A percentile compares a stretch with the other conserved stretches of the same genome.
Conservation (phyloP, 2,329 filamentous ascomycete genomes). For the Basipetospora chlamydospora region DNA sequence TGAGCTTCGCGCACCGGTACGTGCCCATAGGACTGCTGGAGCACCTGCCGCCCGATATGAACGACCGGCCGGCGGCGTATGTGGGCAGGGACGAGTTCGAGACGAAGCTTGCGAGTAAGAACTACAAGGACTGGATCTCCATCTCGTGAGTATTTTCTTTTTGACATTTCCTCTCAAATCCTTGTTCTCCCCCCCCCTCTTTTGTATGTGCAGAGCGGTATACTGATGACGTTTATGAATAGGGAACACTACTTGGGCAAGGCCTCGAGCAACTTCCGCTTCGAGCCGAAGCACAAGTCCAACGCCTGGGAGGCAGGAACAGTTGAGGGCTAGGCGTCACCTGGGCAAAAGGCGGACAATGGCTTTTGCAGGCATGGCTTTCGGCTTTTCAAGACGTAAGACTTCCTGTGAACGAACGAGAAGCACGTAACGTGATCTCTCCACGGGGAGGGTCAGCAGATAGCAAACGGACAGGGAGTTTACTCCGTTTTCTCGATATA, state of each 20-base stretch:
- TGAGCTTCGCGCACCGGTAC: constrained; percentile 88
- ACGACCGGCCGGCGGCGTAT: constrained; percentile 78
- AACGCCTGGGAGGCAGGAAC: constrained; percentile 81
- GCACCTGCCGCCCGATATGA: constrained; percentile 71
- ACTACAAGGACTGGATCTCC: constrained; percentile 98
- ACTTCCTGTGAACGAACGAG: no score
- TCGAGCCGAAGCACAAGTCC: constrained; percentile 95
- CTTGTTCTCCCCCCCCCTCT: background rate
- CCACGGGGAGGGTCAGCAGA: no score
- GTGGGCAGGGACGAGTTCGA: constrained; percentile 79
- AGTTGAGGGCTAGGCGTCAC: constrained; percentile 43
- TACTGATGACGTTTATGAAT: no score
- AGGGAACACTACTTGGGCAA: constrained; percentile 98
- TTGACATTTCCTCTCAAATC: background rate
- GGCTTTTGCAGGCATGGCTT: no score
- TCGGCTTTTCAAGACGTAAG: no score
- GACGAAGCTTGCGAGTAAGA: constrained; percentile 76
- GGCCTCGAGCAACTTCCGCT: constrained; percentile 78
- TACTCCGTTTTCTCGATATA: no score
- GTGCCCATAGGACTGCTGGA: constrained; percentile 81
- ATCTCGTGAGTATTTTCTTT: constrained; percentile 55
- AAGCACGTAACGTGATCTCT: no score
- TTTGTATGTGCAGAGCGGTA: no score
- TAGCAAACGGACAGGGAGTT: no score
- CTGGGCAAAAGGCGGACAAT: no score